A percentile compares a stretch with the other conserved stretches of the same genome.
Evolutionary conservation across 2,329 filamentous ascomycete species (phyloP).

Genomic region (Balansia obtecta): DNA sequence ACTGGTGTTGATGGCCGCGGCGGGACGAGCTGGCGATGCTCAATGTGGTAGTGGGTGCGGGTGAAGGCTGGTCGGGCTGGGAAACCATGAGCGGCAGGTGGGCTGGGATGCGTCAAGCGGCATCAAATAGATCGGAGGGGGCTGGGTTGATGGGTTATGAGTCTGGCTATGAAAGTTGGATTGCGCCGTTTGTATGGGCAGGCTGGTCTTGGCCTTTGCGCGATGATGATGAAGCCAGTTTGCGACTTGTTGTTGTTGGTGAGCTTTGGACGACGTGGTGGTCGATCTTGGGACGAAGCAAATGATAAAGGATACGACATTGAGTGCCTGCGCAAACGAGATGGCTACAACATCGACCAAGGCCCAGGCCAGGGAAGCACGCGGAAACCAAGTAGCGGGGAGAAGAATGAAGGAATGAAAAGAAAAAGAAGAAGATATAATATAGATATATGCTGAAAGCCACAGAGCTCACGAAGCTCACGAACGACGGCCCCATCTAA

Average conservation of each 20-base stretch:
- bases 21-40: constrained; percentile 3
- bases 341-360: background rate
- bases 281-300: background rate
- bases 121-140: background rate
- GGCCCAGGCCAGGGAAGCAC: background rate
- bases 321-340: background rate
- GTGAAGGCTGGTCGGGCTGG: constrained; percentile 36
- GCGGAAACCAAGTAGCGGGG: background rate
- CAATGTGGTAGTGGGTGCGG: constrained; percentile 3
- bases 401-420: background rate
- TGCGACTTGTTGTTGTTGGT: background rate
- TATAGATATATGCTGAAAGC: background rate
- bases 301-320: background rate
- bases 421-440: background rate
- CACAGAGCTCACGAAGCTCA: background rate
- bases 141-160: background rate
- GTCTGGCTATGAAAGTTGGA: background rate
- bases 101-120: background rate
- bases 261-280: background rate
- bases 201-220: background rate
- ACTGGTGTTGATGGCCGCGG: constrained; percentile 1
- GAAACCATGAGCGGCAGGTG: constrained; percentile 42
- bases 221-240: background rate
- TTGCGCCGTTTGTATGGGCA: background rate
- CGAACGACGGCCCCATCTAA: background rate